Conservation (phyloP, 1,284 basidiomycete species). For the Phylloporus sp. region DNA sequence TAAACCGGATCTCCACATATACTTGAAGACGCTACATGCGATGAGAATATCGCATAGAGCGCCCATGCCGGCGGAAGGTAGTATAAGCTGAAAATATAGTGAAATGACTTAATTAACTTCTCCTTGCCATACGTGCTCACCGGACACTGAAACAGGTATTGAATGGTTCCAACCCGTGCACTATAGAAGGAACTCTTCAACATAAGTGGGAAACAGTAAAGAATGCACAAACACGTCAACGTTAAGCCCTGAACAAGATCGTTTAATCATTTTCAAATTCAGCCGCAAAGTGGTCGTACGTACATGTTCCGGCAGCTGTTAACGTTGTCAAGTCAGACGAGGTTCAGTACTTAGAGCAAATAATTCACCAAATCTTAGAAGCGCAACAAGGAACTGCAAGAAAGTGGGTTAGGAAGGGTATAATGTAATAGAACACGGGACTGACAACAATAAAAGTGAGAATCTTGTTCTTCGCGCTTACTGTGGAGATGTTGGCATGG, state of each 20-base stretch:
- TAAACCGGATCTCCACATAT: slow-evolving; percentile 4
- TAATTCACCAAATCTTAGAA: slow-evolving; percentile 1
- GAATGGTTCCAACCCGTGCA: slow-evolving; percentile 7
- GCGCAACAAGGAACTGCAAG: not conserved
- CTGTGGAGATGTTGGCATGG: slow-evolving; percentile 7
- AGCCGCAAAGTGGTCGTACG: slow-evolving; percentile 1
- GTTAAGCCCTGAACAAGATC: slow-evolving; percentile 4
- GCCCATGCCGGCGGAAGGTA: not conserved
- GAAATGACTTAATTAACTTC: not conserved
- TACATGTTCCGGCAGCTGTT: slow-evolving; percentile 15
- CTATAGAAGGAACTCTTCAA: slow-evolving; percentile 10
- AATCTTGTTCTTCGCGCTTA: slow-evolving; percentile 19
- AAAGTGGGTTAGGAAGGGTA: not conserved
- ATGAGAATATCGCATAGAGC: not conserved
- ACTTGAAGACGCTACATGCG: slow-evolving; percentile 2
- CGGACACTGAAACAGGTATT: not conserved
- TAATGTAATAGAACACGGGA: too few relatives aligned
- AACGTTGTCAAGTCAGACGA: not conserved
- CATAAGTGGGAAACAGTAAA: not conserved
- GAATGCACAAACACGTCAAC: slow-evolving; percentile 13
- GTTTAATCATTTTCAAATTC: slow-evolving; percentile 6
- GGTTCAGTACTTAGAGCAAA: not conserved
- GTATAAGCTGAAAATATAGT: not conserved
- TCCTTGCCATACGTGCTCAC: slow-evolving; percentile 10
- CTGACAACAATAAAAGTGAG: slow-evolving; percentile 18